Evolutionary conservation across 2,329 filamentous ascomycete species (phyloP), one percentile per base, ranked within the genome.

Genomic region (Sporothrix luriei): DNA sequence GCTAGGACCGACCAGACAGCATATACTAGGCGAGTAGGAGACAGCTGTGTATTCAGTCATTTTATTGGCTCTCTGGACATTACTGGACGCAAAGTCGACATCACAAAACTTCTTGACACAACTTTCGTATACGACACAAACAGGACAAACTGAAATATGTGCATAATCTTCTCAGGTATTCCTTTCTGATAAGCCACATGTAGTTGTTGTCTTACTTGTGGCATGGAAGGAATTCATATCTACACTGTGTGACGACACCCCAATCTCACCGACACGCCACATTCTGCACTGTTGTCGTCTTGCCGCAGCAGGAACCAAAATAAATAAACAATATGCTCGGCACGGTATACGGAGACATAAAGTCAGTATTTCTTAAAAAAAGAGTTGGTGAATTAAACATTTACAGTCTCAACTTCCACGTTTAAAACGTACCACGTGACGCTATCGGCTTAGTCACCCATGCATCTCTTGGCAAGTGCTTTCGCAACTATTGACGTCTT

Each of bases 181-280:
- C 4, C 33, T 33, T 33, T 6, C 33, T 33, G 33, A 6, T 33
- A 6, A 33, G 33, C 33, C 5, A 33, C 9, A 33, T 33, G 9
- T 33, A 33, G 33, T 33, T n/a, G n/a, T n/a, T n/a, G 33, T 33
- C 33, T 33, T 33, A 33, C 6, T 1, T 33, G 5, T 33, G 33
- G 33, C 33, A 33, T 33, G 33, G 33, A 33, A 33, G 33, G 33
- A 19, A 49, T 24, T 11, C 2, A 26, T 26, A 19, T 48, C 24
- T 33, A 43, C 3, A n/a, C 19, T 16, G 61, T 64, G 40, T 19
- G 24, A 64, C 26, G 40, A n/a, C 43, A 16, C 14, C 43, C 21
- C 19, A 43, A 48, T 64, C 61, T 49, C 43, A 64, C 61, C 21
- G n/a, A 49, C n/a, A 49, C 43, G 43, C 59, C 43, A 61, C n/a